Conservation (phyloP, 1,139 yeast genomes). For the Magnusiomyces suaveolens region DNA sequence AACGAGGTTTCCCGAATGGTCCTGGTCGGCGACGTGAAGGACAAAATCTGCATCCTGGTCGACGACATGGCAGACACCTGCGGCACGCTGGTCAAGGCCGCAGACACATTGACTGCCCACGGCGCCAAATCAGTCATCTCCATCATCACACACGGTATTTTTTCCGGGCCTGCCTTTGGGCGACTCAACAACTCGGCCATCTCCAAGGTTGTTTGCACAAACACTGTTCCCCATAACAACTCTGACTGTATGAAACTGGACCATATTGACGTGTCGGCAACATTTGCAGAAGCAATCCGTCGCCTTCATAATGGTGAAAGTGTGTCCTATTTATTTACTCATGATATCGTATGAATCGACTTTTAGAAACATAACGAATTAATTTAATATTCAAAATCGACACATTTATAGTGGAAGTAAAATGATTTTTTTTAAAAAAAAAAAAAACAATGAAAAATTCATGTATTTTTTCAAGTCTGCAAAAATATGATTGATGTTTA, state of each 20-base stretch:
- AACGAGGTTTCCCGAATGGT: constrained; percentile 93
- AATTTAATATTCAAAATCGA: too few relatives aligned
- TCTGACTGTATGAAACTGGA: constrained; percentile 63
- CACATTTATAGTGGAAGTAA: too few relatives aligned
- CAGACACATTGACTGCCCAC: constrained; percentile 71
- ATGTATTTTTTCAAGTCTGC: too few relatives aligned
- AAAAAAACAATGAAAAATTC: too few relatives aligned
- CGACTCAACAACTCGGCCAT: constrained; percentile 70
- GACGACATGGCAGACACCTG: constrained; percentile 99
- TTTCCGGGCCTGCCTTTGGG: constrained; percentile 76
- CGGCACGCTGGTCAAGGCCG: constrained; percentile 93
- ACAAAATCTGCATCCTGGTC: constrained; percentile 76
- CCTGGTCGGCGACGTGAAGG: constrained; percentile 85
- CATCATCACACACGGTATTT: constrained; percentile 89
- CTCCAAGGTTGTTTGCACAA: constrained; percentile 78
- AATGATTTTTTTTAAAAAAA: too few relatives aligned
- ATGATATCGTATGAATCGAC: constrained; percentile 46
- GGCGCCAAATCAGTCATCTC: constrained; percentile 83
- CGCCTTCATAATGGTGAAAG: constrained; percentile 96
- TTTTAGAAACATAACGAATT: too few relatives aligned
- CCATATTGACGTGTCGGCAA: constrained; percentile 72
- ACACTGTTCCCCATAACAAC: constrained; percentile 83
- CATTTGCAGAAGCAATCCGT: constrained; percentile 81
- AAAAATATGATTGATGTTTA: too few relatives aligned
- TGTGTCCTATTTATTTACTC: constrained; percentile 79